These are phyloP conservation scores for Saxispiralis lemnorum DNA, from an alignment of 495 filamentous ascomycete species.

Conservation along the genomic window DNA sequence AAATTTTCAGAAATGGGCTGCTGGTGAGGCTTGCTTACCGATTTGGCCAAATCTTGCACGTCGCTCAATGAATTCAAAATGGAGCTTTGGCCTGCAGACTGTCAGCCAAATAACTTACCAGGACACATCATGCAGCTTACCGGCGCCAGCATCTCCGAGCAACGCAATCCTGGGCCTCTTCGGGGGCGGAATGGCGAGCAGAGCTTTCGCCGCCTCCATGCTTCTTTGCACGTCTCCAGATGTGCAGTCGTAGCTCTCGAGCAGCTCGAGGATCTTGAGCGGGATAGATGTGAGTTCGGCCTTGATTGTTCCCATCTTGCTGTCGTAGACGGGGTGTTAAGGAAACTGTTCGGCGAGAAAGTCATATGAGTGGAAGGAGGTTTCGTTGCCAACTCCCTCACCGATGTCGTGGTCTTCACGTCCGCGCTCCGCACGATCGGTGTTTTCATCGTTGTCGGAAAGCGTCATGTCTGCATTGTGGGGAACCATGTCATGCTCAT, in stretches of 20 bases:
- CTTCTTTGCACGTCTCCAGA: neutral
- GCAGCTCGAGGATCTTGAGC: neutral
- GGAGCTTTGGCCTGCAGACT: slow-evolving; percentile 5
- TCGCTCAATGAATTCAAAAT: slow-evolving; percentile 5
- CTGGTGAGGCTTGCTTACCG: too few species aligned
- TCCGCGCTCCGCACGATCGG: neutral
- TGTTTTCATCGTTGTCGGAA: neutral
- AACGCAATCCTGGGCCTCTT: slow-evolving; percentile 5
- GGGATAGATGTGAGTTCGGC: neutral
- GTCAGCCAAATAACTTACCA: too few species aligned
- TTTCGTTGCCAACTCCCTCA: neutral
- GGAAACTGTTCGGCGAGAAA: slow-evolving; percentile 2
- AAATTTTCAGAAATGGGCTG: neutral
- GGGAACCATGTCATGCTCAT: neutral
- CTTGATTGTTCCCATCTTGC: neutral
- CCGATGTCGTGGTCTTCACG: neutral
- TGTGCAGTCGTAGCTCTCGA: neutral
- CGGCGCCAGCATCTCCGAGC: slow-evolving; percentile 5
- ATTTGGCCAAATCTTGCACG: slow-evolving; percentile 6
- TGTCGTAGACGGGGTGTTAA: slow-evolving; percentile 4
- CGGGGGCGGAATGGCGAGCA: neutral
- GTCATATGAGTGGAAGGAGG: neutral
- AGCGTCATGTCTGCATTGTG: neutral
- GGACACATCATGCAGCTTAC: neutral
- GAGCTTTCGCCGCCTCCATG: neutral